Evolutionary conservation across 306 rosid genomes (phyloP), one percentile per base, ranked within the genome.

Genomic region (Ziziphus jujuba): DNA sequence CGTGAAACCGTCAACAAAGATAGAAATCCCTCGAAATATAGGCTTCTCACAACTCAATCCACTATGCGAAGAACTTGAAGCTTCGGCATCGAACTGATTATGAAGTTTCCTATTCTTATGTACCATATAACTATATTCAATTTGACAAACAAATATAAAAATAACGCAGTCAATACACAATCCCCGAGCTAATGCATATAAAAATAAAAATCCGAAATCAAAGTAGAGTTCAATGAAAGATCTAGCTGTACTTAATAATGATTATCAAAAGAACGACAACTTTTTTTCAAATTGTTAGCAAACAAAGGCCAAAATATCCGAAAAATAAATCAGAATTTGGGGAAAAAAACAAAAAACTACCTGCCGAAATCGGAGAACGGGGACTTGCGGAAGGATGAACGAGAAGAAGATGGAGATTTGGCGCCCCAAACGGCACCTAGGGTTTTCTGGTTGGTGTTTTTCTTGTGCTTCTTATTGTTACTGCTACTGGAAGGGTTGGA

Each of bases 1-100:
- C 4, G 98, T 92, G 81, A 87, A 90, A 73, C 98, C 98, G 63
- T 90, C 98, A 25, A 86, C 97, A 71, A 92, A 92, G 58, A 88
- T 88, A 59, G 97, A 87, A 73, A 92, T 87, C 47, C 95, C 96
- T 2, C 60, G 68, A 74, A 92, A 92, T 44, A 90, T 71, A 52
- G 85, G 77, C 50, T 75, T 79, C 67, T 63, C 77, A 14, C 83
- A 77, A 59, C 78, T 68, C 43, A 74, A 64, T 65, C 57, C 84
- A 56, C 72, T 16, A 34, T 13, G 59, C 35, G 76, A 68, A 40
- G 87, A 67, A 28, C 72, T 51, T 4, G 92, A 85, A 83, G 91
- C 96, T 33, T 87, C 88, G 1, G 77, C 69, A 19, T 83, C 76
- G 68, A 92, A 92, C 85, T 92, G 98, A 16, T 76, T 36, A 33